Evolutionary conservation across 139 green algal genomes (phyloP).

Genomic region (Tetraselmis striata): DNA sequence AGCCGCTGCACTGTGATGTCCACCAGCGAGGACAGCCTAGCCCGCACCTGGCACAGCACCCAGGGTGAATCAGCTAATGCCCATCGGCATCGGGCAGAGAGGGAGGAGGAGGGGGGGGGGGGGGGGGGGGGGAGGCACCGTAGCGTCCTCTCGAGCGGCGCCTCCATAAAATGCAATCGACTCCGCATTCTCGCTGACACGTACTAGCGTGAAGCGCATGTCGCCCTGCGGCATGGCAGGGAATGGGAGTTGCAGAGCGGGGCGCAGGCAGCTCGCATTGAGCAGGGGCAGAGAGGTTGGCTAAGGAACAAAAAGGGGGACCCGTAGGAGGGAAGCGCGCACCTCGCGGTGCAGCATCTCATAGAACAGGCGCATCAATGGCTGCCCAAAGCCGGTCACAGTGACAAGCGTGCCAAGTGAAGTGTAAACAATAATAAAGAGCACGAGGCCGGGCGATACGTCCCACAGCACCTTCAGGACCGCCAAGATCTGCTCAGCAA

Average conservation of each 20-base stretch:
- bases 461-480: constrained; percentile 50
- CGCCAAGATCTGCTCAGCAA: background rate
- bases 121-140: background rate
- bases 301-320: too few relatives aligned
- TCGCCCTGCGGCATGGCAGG: too few relatives aligned
- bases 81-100: too few relatives aligned
- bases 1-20: constrained; percentile 23
- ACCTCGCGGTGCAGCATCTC: constrained; percentile 53
- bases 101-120: background rate
- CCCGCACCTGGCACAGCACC: constrained; percentile 14
- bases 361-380: constrained; percentile 65
- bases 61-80: too few relatives aligned
- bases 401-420: constrained; percentile 70
- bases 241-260: too few relatives aligned
- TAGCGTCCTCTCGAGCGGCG: constrained; percentile 41
- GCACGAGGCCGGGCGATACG: constrained; percentile 62
- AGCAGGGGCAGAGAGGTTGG: too few relatives aligned
- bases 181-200: constrained; percentile 79
- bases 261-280: too few relatives aligned
- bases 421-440: constrained; percentile 78
- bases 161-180: constrained; percentile 87
- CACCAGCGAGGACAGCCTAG: constrained; percentile 18
- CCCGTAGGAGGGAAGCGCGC: too few relatives aligned
- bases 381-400: constrained; percentile 64
- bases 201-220: constrained; percentile 79